phyloP scores from a whole-genome alignment of 441 rosid species.

The Mallotus repandus region DNA sequence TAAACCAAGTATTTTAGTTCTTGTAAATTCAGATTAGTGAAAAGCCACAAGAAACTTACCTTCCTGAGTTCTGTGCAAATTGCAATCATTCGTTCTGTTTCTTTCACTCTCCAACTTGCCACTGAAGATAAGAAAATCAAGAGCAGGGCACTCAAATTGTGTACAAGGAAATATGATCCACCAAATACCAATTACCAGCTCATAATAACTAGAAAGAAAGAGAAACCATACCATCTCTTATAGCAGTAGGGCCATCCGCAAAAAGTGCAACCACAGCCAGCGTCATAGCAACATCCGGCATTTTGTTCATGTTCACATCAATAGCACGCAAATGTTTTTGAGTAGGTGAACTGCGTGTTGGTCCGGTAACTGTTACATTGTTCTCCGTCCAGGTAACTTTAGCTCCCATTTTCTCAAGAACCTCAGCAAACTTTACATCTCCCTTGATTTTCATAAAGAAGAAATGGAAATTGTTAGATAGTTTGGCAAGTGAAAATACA shows the following conservation, averaged over 20 bases:
- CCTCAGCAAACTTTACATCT: constrained; percentile 92
- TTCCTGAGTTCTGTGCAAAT: constrained; percentile 93
- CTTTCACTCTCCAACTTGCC: constrained; percentile 99
- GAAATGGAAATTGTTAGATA: constrained; percentile 24
- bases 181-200: not conserved
- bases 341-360: constrained; percentile 64
- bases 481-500: not conserved
- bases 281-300: constrained; percentile 99
- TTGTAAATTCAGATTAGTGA: not conserved
- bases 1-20: not conserved
- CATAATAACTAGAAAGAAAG: not conserved
- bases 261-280: constrained; percentile 94
- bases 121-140: constrained; percentile 38
- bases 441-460: constrained; percentile 47
- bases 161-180: not conserved
- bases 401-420: constrained; percentile 93
- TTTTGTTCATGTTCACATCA: constrained; percentile 98
- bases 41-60: constrained; percentile 39
- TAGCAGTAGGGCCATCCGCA: constrained; percentile 92
- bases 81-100: constrained; percentile 96
- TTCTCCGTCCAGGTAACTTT: constrained; percentile 88
- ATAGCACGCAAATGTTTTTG: constrained; percentile 68
- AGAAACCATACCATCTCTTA: constrained; percentile 72
- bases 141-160: not conserved
- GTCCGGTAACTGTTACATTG: constrained; percentile 89